phyloP scores from a whole-genome alignment of 257 asterid genomes.

The Primulina huaijiensis region DNA sequence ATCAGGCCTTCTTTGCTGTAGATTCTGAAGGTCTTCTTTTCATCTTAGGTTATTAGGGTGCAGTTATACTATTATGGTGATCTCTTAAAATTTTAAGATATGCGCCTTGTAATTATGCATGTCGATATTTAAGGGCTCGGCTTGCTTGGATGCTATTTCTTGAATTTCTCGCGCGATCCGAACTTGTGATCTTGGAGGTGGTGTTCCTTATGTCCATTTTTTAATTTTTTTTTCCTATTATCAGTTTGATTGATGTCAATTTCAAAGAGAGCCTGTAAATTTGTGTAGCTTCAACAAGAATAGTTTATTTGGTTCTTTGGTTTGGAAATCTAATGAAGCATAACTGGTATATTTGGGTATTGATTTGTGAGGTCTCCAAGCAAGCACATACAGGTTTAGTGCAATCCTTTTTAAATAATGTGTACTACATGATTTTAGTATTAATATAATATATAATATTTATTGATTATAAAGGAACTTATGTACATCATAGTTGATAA shows the following conservation, averaged over 20 bases:
- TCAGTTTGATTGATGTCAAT: background rate
- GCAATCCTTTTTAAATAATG: too few species aligned
- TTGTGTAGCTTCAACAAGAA: background rate
- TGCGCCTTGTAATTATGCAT: slow-evolving; percentile 44
- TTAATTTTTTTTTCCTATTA: slow-evolving; percentile 3
- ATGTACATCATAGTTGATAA: too few species aligned
- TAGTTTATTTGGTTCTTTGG: background rate
- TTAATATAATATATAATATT: too few species aligned
- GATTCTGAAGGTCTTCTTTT: slow-evolving; percentile 45
- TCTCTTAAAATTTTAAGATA: slow-evolving; percentile 14
- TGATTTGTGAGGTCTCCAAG: too few species aligned
- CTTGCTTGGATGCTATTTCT: slow-evolving; percentile 33
- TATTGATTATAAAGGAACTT: too few species aligned
- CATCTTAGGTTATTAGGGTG: slow-evolving; percentile 33
- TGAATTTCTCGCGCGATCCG: slow-evolving; percentile 30
- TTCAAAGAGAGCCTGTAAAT: background rate
- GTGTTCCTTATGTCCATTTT: slow-evolving; percentile 14
- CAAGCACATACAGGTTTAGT: too few species aligned
- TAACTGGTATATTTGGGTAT: background rate
- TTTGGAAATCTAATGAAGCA: background rate
- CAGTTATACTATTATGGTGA: slow-evolving; percentile 32
- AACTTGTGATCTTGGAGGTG: slow-evolving; percentile 27
- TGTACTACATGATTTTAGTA: too few species aligned
- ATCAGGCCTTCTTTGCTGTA: slow-evolving; percentile 81
- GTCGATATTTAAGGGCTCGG: slow-evolving; percentile 41